These are phyloP conservation scores for Pseudovirgaria hyperparasitica DNA, from an alignment of 2,329 filamentous ascomycete genomes.

Conservation along the genomic window DNA sequence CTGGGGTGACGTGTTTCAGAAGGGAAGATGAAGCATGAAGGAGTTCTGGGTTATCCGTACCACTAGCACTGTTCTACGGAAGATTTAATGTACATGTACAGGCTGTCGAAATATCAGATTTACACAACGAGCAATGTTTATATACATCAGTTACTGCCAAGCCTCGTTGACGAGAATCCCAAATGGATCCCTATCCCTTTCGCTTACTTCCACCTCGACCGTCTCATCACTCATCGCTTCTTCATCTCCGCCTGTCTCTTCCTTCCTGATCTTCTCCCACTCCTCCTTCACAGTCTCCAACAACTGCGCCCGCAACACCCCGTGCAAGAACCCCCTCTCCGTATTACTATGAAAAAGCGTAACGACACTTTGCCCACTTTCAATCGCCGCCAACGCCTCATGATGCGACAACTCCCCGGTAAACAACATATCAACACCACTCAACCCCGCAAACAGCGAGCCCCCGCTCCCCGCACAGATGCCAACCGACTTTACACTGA, in stretches of 20 bases:
- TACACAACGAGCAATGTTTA: no score
- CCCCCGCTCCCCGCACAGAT: constrained; percentile 86
- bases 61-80: no score
- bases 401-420: constrained; percentile 93
- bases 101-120: no score
- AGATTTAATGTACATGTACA: no score
- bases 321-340: constrained; percentile 68
- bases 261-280: constrained; percentile 37
- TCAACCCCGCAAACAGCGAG: constrained; percentile 55
- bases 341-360: constrained; percentile 89
- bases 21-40: no score
- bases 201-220: constrained; percentile 60
- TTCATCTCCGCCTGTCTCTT: constrained; percentile 26
- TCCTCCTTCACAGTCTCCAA: constrained; percentile 43
- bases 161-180: constrained; percentile 50
- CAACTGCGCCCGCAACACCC: constrained; percentile 56
- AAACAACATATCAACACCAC: constrained; percentile 68
- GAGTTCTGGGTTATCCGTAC: no score
- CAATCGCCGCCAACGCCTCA: constrained; percentile 73
- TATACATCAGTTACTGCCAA: no score
- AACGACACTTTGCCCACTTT: constrained; percentile 71
- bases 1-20: no score
- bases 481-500: constrained; percentile 56
- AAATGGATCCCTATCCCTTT: constrained; percentile 78
- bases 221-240: constrained; percentile 40